Conservation (phyloP, 192 early-diverging fungal species). For the Coemansia sp. region DNA sequence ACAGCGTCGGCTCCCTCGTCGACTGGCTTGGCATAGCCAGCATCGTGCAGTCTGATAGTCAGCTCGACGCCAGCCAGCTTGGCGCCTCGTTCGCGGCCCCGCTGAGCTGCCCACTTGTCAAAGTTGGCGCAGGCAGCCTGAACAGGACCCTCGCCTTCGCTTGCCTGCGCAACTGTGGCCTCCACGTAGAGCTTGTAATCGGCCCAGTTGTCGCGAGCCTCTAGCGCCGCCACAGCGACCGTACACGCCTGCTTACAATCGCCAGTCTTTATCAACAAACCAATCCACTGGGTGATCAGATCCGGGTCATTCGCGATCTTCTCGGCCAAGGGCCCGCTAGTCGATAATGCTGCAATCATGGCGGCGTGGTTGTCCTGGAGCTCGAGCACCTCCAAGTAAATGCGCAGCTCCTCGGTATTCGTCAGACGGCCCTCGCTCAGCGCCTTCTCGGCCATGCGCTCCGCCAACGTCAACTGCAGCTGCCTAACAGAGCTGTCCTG, state of each 20-base stretch:
- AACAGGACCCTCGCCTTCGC: not conserved
- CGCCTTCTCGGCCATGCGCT: conserved; percentile 81
- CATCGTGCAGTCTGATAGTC: conserved; percentile 2
- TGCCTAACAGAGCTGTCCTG: conserved; percentile 29
- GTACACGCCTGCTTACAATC: conserved; percentile 52
- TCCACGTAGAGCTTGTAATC: conserved; percentile 45
- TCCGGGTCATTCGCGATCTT: conserved; percentile 76
- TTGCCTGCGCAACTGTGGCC: conserved; percentile 11
- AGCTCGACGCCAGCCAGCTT: conserved; percentile 36
- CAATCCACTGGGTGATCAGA: conserved; percentile 59
- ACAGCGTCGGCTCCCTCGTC: conserved; percentile 2
- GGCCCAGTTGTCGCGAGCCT: conserved; percentile 50
- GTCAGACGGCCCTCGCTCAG: conserved; percentile 63
- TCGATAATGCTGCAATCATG: conserved; percentile 59
- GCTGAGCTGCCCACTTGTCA: conserved; percentile 23
- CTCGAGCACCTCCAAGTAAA: conserved; percentile 73
- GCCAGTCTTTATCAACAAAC: conserved; percentile 53
- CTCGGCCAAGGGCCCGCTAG: conserved; percentile 57
- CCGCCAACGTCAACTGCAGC: conserved; percentile 68
- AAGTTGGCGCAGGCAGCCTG: conserved; percentile 6
- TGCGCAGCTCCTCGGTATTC: conserved; percentile 73
- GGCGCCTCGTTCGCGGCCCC: conserved; percentile 35
- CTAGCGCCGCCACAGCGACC: conserved; percentile 44
- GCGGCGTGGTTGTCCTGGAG: conserved; percentile 66
- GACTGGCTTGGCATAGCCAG: not conserved